These are phyloP conservation scores for Phialophora expanda DNA, from an alignment of 2,329 filamentous ascomycete genomes.

Conservation along the genomic window DNA sequence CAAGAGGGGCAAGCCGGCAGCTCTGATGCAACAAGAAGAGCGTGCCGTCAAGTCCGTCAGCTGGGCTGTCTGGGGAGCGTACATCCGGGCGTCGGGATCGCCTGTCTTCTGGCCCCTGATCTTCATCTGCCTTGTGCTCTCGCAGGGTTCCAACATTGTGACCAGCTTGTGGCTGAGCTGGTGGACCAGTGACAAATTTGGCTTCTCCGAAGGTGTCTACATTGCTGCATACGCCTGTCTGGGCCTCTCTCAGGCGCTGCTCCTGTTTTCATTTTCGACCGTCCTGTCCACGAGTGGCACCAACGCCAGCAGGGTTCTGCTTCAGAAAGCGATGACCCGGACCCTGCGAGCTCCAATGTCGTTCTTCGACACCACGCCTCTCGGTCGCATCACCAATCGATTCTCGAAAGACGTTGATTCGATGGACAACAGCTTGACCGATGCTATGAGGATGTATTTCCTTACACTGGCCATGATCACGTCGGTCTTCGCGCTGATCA, in stretches of 20 bases:
- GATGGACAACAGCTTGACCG: conserved; percentile 91
- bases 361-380: conserved; percentile 95
- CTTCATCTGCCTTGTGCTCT: conserved; percentile 68
- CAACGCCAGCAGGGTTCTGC: conserved; percentile 78
- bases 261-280: conserved; percentile 83
- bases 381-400: conserved; percentile 93
- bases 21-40: conserved; percentile 56
- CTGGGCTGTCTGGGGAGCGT: conserved; percentile 79
- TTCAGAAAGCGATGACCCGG: conserved; percentile 76
- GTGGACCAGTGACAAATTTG: conserved; percentile 84
- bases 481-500: conserved; percentile 85
- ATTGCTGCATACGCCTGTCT: conserved; percentile 73
- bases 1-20: conserved; percentile 54
- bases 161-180: conserved; percentile 92
- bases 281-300: conserved; percentile 80
- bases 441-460: conserved; percentile 91
- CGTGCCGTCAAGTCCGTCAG: conserved; percentile 76
- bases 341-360: conserved; percentile 76
- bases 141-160: conserved; percentile 82
- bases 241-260: conserved; percentile 70
- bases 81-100: conserved; percentile 75
- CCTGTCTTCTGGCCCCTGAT: conserved; percentile 70
- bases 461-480: conserved; percentile 81
- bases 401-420: conserved; percentile 95
- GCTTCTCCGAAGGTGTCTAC: conserved; percentile 70